These are phyloP conservation scores for Monosporascus sp. DNA, from an alignment of 2,329 filamentous ascomycete species.

Conservation along the genomic window DNA sequence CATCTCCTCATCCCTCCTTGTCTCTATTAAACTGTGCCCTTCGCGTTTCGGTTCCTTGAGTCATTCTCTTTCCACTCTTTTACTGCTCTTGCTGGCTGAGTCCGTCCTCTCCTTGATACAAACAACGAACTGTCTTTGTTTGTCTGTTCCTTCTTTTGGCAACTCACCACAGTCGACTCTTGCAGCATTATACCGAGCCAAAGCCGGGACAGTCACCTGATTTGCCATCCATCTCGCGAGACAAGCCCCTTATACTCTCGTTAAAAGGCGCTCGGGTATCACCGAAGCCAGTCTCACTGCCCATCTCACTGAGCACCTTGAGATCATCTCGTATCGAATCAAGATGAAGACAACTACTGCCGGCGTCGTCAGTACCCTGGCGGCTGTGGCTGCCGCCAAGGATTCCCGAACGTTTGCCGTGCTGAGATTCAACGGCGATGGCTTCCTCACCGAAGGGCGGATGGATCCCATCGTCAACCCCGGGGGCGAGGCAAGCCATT, in stretches of 20 bases:
- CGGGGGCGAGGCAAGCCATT: slow-evolving; percentile 52
- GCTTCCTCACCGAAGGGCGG: slow-evolving; percentile 54
- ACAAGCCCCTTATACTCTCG: slow-evolving; percentile 2
- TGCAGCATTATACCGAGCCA: background rate
- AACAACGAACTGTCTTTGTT: slow-evolving; percentile 19
- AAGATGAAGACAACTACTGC: slow-evolving; percentile 20
- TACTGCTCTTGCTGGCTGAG: slow-evolving; percentile 21
- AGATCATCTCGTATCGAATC: background rate
- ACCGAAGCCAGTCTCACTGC: slow-evolving; percentile 9
- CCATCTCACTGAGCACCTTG: slow-evolving; percentile 3
- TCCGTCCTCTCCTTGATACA: slow-evolving; percentile 18
- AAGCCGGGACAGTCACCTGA: background rate
- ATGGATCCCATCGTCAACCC: slow-evolving; percentile 65
- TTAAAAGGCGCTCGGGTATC: slow-evolving; percentile 12
- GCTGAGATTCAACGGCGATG: slow-evolving; percentile 63
- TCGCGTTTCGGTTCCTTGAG: background rate
- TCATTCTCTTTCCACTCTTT: slow-evolving; percentile 12
- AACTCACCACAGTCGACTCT: slow-evolving; percentile 3
- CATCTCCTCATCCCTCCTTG: background rate
- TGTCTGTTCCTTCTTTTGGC: slow-evolving; percentile 21
- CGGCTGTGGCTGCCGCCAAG: slow-evolving; percentile 37
- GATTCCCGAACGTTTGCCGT: slow-evolving; percentile 56
- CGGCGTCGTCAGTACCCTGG: slow-evolving; percentile 21
- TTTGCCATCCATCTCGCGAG: background rate
- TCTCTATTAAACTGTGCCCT: background rate